These are phyloP conservation scores for Mollisiaceae sp. DNA, from an alignment of 2,329 filamentous ascomycete genomes.

Conservation along the genomic window DNA sequence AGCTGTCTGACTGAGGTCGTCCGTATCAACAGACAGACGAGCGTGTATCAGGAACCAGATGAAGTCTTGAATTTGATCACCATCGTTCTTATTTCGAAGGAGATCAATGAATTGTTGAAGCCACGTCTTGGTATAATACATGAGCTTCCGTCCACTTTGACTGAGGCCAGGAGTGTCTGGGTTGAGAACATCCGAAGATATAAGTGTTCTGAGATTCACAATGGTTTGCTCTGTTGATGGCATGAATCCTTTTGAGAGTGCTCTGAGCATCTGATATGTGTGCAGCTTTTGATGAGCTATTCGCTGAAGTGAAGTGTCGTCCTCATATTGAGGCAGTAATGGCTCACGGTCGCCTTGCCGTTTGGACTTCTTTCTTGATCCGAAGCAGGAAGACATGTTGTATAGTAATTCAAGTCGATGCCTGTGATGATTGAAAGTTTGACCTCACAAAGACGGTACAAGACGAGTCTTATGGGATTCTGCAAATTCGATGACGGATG, in stretches of 20 bases:
- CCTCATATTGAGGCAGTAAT: constrained; percentile 80
- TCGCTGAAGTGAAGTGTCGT: constrained; percentile 79
- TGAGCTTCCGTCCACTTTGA: constrained; percentile 74
- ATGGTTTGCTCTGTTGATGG: constrained; percentile 87
- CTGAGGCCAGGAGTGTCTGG: constrained; percentile 77
- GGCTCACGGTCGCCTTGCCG: constrained; percentile 55
- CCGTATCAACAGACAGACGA: constrained; percentile 69
- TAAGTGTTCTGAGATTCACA: constrained; percentile 77
- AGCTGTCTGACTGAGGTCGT: constrained; percentile 65
- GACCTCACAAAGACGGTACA: not conserved
- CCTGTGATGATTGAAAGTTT: not conserved
- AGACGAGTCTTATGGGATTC: constrained; percentile 21
- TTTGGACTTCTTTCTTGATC: constrained; percentile 38
- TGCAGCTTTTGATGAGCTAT: constrained; percentile 88
- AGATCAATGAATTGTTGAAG: constrained; percentile 82
- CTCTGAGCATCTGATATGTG: constrained; percentile 88
- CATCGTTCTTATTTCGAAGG: constrained; percentile 78
- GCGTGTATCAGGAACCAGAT: constrained; percentile 83
- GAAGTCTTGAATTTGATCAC: constrained; percentile 90
- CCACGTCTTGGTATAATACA: constrained; percentile 74
- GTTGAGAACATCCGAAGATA: constrained; percentile 80
- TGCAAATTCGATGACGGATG: constrained; percentile 32
- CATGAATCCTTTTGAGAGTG: constrained; percentile 84
- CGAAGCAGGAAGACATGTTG: constrained; percentile 43
- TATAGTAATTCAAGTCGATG: not conserved